Percentiles rank a stretch among this genome's conserved stretches.
phyloP scores from a whole-genome alignment of 805 yeast genomes.

The Lipomyces orientalis region DNA sequence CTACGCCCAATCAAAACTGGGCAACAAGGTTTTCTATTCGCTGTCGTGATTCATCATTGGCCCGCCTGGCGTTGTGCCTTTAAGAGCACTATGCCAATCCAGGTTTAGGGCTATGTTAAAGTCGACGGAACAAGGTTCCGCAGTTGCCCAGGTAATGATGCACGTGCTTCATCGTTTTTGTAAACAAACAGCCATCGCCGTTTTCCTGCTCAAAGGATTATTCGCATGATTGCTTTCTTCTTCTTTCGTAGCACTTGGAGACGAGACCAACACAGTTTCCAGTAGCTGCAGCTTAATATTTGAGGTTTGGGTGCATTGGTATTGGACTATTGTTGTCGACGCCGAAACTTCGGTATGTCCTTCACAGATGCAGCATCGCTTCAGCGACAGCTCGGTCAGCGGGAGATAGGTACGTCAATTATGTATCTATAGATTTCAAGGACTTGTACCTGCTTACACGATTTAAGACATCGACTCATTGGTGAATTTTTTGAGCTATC shows the following conservation, averaged over 20 bases:
- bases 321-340: background rate
- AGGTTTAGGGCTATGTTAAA: background rate
- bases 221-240: background rate
- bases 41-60: background rate
- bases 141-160: background rate
- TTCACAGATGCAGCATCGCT: slow-evolving; percentile 11
- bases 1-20: background rate
- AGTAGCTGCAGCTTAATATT: background rate
- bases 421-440: background rate
- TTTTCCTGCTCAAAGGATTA: background rate
- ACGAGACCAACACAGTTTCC: background rate
- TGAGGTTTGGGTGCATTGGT: background rate
- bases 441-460: background rate
- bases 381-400: slow-evolving; percentile 17
- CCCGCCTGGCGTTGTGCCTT: background rate
- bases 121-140: background rate
- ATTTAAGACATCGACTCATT: slow-evolving; percentile 9
- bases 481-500: slow-evolving; percentile 8
- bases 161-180: background rate
- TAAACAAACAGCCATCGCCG: background rate
- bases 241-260: background rate
- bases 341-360: slow-evolving; percentile 11
- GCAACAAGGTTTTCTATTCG: background rate
- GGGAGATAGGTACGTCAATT: slow-evolving; percentile 14
- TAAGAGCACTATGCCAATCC: background rate